These are phyloP conservation scores for Cicer cuneatum DNA, from an alignment of 306 rosid genomes.

Conservation along the genomic window DNA sequence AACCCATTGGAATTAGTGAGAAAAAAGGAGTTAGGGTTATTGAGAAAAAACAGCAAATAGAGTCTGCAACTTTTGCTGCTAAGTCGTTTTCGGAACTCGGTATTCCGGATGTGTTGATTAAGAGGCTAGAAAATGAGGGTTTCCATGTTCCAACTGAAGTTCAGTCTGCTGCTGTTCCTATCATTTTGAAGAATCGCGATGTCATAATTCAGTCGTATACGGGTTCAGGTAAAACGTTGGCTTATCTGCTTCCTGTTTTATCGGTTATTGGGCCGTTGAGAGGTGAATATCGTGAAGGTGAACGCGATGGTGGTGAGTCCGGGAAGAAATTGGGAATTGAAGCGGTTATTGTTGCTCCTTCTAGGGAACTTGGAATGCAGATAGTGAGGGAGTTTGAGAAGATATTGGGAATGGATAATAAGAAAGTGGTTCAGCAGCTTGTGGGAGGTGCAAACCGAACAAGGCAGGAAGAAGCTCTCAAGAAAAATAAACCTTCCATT, in stretches of 20 bases:
- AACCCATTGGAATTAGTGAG: constrained; percentile 47
- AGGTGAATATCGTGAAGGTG: constrained; percentile 36
- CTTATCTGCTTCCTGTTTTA: constrained; percentile 84
- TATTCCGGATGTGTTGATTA: constrained; percentile 63
- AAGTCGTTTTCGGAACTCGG: constrained; percentile 86
- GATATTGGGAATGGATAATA: constrained; percentile 74
- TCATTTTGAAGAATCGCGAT: constrained; percentile 71
- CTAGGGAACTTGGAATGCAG: constrained; percentile 98
- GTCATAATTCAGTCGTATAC: constrained; percentile 94
- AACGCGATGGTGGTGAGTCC: constrained; percentile 45
- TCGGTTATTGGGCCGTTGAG: constrained; percentile 72
- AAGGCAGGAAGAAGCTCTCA: constrained; percentile 93
- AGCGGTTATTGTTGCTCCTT: constrained; percentile 90
- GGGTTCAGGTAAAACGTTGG: constrained; percentile 92
- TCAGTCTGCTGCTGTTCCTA: constrained; percentile 86
- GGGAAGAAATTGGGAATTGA: constrained; percentile 75
- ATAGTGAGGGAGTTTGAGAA: constrained; percentile 95
- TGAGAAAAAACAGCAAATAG: constrained; percentile 50
- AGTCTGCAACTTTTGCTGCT: constrained; percentile 71
- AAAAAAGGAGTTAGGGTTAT: constrained; percentile 46
- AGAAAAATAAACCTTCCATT: constrained; percentile 84
- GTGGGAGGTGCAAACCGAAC: constrained; percentile 95
- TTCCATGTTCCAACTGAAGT: constrained; percentile 81
- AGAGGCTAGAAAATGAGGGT: constrained; percentile 77
- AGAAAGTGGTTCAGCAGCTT: constrained; percentile 85